Base-by-base conservation (phyloP, 306 rosid genomes). In the Amphicarpaea edgeworthii region DNA sequence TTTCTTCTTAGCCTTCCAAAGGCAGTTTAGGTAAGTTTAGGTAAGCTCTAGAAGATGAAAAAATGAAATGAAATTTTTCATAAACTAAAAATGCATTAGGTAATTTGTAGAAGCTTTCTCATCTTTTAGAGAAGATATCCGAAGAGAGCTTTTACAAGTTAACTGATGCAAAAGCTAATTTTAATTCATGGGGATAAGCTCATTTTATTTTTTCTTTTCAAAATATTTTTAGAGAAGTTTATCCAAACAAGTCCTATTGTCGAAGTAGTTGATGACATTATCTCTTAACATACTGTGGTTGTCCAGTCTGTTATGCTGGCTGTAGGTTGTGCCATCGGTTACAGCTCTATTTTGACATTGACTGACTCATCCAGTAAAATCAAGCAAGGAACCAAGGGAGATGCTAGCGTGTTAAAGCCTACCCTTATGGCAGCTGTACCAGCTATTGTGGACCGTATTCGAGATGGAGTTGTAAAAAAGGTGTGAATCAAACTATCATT, bases 371-470 rank as follows among this genome's bases (percentile, higher is more conserved):
- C 93, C 4, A 93, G 32, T 77, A 93, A 89, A 86, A 68, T 93
- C 73, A 89, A 85, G 88, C 84, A 91, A 86, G 97, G 97, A 85
- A 93, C 97, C 59, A 93, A 87, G 79, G 97, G 96, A 51, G 98
- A 91, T 75, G 93, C 85, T 65, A 77, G 88, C 45, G 81, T 47
- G 43, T 84, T 93, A 75, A 84, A 85, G 84, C 97, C 98, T 20
- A 93, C 97, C 46, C 68, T 91, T 75, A 43, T 93, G 92, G 80
- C 96, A 19, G 82, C 98, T 10, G 97, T 93, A 57, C 98, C 98
- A 46, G 98, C 98, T 79, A 93, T 93, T 78, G 38, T 93, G 30
- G 96, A 93, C 77, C 96, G 92, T 24, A 61, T 93, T 76, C 86
- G 96, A 72, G 98, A 93, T 76, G 98, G 96, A 64, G 96, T 93